These are phyloP conservation scores for Fusarium aywerte DNA, from an alignment of 2,329 filamentous ascomycete genomes.

Conservation along the genomic window DNA sequence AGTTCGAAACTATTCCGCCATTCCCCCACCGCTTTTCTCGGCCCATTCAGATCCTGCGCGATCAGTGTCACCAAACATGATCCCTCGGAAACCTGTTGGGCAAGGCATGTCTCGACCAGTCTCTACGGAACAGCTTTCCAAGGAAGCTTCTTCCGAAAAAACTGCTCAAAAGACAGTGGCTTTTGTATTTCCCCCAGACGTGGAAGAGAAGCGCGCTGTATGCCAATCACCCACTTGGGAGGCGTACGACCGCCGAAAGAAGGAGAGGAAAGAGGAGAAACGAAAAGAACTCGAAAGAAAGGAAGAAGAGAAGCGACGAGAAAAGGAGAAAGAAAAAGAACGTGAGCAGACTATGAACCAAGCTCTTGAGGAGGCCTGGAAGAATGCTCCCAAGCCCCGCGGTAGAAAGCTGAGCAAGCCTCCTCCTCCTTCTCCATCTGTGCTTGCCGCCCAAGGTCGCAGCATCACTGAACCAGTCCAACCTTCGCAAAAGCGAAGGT, in stretches of 20 bases:
- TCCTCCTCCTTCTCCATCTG: conserved; percentile 41
- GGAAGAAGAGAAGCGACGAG: conserved; percentile 42
- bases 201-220: conserved; percentile 53
- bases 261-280: conserved; percentile 62
- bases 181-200: conserved; percentile 48
- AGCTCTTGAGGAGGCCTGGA: conserved; percentile 42
- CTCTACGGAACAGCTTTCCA: conserved; percentile 19
- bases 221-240: conserved; percentile 73
- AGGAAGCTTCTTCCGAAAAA: conserved; percentile 35
- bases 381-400: conserved; percentile 38
- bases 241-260: conserved; percentile 64
- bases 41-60: conserved; percentile 18
- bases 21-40: conserved; percentile 38
- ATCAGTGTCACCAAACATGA: conserved; percentile 26
- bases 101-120: conserved; percentile 10
- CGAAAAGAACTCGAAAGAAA: conserved; percentile 55
- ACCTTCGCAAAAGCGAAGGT: conserved; percentile 38
- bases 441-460: conserved; percentile 25
- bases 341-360: conserved; percentile 30
- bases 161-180: conserved; percentile 47
- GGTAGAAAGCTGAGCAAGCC: conserved; percentile 50
- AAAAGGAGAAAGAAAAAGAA: conserved; percentile 45
- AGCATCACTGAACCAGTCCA: conserved; percentile 34
- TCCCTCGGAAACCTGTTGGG: conserved; percentile 35
- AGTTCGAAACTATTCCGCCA: conserved; percentile 41